phyloP scores from a whole-genome alignment of 345 rosid species.

The Eutrema yunnanense region DNA sequence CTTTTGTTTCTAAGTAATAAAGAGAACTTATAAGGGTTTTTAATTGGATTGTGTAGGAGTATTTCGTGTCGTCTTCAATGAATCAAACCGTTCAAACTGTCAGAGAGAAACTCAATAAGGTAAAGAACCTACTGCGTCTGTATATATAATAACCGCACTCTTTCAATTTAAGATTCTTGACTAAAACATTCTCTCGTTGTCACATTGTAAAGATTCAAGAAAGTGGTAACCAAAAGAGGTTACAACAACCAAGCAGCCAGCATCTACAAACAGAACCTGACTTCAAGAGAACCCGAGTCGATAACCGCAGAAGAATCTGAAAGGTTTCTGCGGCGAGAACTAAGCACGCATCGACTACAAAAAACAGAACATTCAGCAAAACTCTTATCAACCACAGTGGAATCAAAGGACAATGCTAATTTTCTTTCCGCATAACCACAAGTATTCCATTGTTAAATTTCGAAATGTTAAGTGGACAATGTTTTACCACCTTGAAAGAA shows the following conservation, averaged over 20 bases:
- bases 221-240: constrained; percentile 32
- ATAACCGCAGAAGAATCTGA: constrained; percentile 77
- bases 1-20: neutral
- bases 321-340: too few relatives aligned
- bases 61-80: constrained; percentile 74
- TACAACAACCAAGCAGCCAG: constrained; percentile 52
- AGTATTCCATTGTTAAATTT: too few relatives aligned
- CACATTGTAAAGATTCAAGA: constrained; percentile 46
- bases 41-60: constrained; percentile 47
- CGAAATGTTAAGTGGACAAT: too few relatives aligned
- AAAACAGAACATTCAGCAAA: too few relatives aligned
- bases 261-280: constrained; percentile 41
- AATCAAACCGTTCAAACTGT: constrained; percentile 68
- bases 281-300: constrained; percentile 49
- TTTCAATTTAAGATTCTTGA: neutral
- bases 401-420: too few relatives aligned
- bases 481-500: too few relatives aligned
- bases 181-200: neutral
- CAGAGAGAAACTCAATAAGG: constrained; percentile 81
- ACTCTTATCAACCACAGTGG: too few relatives aligned
- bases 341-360: too few relatives aligned
- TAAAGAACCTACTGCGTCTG: constrained; percentile 18
- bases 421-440: too few relatives aligned
- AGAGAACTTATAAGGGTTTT: neutral
- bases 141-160: neutral